These are phyloP conservation scores for Alternaria brassicicola DNA, from an alignment of 2,329 filamentous ascomycete species.

Conservation along the genomic window DNA sequence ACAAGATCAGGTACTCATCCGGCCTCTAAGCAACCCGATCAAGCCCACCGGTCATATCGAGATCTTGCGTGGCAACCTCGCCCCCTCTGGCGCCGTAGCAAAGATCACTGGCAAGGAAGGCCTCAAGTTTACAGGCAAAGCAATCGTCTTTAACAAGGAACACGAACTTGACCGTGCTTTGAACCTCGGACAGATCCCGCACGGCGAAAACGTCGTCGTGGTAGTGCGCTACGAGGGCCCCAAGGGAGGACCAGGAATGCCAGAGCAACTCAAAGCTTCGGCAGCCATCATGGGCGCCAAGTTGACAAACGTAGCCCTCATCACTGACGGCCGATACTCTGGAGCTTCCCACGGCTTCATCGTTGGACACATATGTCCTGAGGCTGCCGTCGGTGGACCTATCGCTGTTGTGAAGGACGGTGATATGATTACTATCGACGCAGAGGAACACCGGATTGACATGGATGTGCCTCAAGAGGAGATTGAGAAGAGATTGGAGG, in stretches of 20 bases:
- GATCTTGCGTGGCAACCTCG: slow-evolving; percentile 84
- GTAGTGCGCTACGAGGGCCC: slow-evolving; percentile 94
- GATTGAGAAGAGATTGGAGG: slow-evolving; percentile 65
- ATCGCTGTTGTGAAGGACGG: slow-evolving; percentile 82
- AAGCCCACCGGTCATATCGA: slow-evolving; percentile 87
- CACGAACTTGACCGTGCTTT: slow-evolving; percentile 77
- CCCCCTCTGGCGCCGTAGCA: slow-evolving; percentile 86
- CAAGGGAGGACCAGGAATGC: slow-evolving; percentile 93
- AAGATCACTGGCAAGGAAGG: slow-evolving; percentile 98
- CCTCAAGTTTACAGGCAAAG: slow-evolving; percentile 77
- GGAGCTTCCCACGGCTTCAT: slow-evolving; percentile 92
- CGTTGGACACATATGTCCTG: slow-evolving; percentile 89
- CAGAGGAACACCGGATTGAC: slow-evolving; percentile 72
- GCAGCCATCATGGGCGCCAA: slow-evolving; percentile 93
- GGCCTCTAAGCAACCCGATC: slow-evolving; percentile 80
- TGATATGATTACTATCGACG: slow-evolving; percentile 85
- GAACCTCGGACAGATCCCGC: slow-evolving; percentile 70
- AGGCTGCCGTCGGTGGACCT: slow-evolving; percentile 86
- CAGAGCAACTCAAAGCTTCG: slow-evolving; percentile 86
- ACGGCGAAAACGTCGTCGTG: slow-evolving; percentile 82
- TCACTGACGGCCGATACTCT: slow-evolving; percentile 89
- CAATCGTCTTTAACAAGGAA: slow-evolving; percentile 87
- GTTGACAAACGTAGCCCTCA: slow-evolving; percentile 83
- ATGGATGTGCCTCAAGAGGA: slow-evolving; percentile 77
- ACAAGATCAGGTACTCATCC: slow-evolving; percentile 81